A percentile compares a stretch with the other conserved stretches of the same genome.
Evolutionary conservation across 208 protist genomes (phyloP).

Genomic region (Plasmodiophora brassicae): DNA sequence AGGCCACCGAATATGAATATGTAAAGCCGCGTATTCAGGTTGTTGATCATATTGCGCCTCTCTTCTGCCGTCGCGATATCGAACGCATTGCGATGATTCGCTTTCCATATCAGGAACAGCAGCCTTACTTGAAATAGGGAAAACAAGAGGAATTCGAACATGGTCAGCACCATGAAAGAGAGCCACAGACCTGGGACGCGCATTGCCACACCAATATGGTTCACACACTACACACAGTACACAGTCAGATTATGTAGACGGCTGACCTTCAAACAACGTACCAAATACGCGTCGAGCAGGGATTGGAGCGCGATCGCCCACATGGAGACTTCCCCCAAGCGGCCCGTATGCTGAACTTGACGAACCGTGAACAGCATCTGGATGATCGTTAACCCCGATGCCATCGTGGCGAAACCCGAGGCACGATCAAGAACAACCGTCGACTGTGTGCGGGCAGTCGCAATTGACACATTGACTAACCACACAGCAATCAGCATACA

Average conservation of each 20-base stretch:
- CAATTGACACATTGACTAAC: neutral
- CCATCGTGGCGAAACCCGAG: neutral
- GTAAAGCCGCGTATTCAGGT: neutral
- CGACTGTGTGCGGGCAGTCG: neutral
- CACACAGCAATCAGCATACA: no score
- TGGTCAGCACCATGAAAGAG: neutral
- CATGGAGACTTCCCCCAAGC: neutral
- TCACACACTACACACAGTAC: neutral
- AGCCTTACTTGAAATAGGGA: conserved; percentile 12
- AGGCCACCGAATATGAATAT: neutral
- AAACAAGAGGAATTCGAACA: neutral
- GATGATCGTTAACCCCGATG: neutral
- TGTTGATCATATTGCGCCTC: conserved; percentile 9
- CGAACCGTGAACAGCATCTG: neutral
- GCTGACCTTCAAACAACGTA: neutral
- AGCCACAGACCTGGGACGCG: conserved; percentile 16
- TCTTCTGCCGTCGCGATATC: neutral
- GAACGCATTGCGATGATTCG: neutral
- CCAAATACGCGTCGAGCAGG: neutral
- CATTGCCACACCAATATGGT: neutral
- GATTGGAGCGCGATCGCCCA: neutral
- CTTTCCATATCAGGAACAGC: neutral
- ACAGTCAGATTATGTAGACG: neutral
- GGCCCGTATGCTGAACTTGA: neutral
- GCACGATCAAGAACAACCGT: neutral